These are phyloP conservation scores for Penicillium capsulatum DNA, from an alignment of 2,329 filamentous ascomycete species.

Conservation along the genomic window DNA sequence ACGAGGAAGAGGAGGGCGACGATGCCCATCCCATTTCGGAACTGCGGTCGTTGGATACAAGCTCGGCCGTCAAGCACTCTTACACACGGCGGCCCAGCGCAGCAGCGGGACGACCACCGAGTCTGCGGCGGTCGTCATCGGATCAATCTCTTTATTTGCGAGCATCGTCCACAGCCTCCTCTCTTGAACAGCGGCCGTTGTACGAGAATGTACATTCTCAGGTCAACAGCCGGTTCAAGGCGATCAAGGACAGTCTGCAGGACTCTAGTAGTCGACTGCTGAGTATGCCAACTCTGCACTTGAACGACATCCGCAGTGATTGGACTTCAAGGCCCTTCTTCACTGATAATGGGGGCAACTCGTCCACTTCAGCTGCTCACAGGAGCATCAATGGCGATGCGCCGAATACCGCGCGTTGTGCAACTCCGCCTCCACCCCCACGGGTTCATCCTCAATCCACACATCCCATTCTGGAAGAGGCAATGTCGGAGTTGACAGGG, in stretches of 20 bases:
- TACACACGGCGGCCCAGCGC: constrained; percentile 29
- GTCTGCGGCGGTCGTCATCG: constrained; percentile 61
- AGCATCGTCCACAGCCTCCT: constrained; percentile 72
- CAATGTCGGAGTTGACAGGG: constrained; percentile 67
- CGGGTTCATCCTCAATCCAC: constrained; percentile 26
- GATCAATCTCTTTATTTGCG: constrained; percentile 73
- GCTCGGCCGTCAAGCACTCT: constrained; percentile 32
- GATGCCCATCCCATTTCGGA: constrained; percentile 30
- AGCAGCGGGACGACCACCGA: constrained; percentile 22
- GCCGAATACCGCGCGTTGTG: constrained; percentile 1
- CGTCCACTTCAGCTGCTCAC: constrained; percentile 7
- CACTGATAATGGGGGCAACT: constrained; percentile 24
- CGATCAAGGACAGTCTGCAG: constrained; percentile 80
- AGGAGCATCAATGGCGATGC: constrained; percentile 9
- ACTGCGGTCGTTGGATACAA: constrained; percentile 26
- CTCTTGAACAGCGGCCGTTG: constrained; percentile 74
- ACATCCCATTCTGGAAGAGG: constrained; percentile 52
- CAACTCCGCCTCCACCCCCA: constrained; percentile 16
- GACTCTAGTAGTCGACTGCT: constrained; percentile 70
- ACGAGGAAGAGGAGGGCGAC: constrained; percentile 25
- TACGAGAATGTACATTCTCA: constrained; percentile 79
- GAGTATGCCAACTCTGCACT: constrained; percentile 44
- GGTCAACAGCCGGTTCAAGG: constrained; percentile 84
- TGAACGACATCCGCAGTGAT: constrained; percentile 37
- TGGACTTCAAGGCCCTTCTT: constrained; percentile 34